These are phyloP conservation scores for Peribolospora kevripleyi DNA, from an alignment of 768 basidiomycete genomes.

Conservation along the genomic window DNA sequence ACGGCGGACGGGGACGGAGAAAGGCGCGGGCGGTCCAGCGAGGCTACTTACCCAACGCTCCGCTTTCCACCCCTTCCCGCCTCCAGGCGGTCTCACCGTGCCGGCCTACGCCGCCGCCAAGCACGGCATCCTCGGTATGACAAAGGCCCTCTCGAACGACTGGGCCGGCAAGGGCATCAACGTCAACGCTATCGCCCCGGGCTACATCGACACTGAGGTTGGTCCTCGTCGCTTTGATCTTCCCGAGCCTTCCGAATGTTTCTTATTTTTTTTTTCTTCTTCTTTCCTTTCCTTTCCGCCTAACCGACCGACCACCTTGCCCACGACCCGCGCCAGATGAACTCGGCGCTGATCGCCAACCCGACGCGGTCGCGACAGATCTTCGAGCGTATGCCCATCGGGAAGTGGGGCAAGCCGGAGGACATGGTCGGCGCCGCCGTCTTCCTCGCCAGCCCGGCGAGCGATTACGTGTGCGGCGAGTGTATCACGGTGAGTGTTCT, in stretches of 20 bases:
- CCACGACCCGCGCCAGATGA: conserved; percentile 61
- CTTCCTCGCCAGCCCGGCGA: conserved; percentile 43
- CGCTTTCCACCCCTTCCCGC: no score
- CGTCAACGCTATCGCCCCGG: conserved; percentile 69
- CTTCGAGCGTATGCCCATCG: conserved; percentile 40
- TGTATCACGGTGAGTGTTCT: conserved; percentile 28
- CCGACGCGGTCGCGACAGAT: conserved; percentile 45
- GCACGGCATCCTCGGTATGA: conserved; percentile 42
- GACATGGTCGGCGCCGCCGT: conserved; percentile 53
- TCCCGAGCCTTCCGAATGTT: conserved; percentile 2
- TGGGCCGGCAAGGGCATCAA: conserved; percentile 73
- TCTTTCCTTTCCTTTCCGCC: background rate
- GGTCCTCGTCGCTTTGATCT: conserved; percentile 1
- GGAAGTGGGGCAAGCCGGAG: conserved; percentile 36
- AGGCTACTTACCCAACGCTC: no score
- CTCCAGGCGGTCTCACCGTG: conserved; percentile 33
- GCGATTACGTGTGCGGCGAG: conserved; percentile 50
- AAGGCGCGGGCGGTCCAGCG: background rate
- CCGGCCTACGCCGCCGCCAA: conserved; percentile 84
- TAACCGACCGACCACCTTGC: background rate
- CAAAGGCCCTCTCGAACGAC: conserved; percentile 77
- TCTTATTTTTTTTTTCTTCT: background rate
- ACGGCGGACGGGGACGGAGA: background rate
- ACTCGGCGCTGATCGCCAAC: conserved; percentile 38
- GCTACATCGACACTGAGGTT: conserved; percentile 26